phyloP scores from a whole-genome alignment of 768 basidiomycete genomes.

The Boletus barrowsii region DNA sequence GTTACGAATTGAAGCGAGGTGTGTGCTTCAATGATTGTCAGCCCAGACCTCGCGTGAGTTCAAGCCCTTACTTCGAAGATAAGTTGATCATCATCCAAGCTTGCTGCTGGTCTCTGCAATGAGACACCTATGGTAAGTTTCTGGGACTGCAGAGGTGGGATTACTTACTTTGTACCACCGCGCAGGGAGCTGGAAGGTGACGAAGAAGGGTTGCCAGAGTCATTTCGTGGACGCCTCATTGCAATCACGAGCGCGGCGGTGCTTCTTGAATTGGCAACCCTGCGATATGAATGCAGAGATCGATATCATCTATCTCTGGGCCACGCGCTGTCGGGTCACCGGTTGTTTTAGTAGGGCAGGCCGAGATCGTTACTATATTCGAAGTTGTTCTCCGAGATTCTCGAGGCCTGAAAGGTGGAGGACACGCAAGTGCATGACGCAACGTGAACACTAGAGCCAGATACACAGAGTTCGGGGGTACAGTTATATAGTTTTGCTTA shows the following conservation, averaged over 20 bases:
- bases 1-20: constrained; percentile 22
- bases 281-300: constrained; percentile 14
- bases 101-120: not conserved
- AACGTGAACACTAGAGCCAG: not conserved
- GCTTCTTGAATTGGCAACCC: constrained; percentile 23
- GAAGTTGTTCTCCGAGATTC: not conserved
- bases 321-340: not conserved
- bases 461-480: not conserved
- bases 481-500: not conserved
- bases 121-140: not conserved
- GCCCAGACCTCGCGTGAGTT: not conserved
- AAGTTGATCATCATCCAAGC: constrained; percentile 6
- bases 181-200: not conserved
- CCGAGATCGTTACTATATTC: not conserved
- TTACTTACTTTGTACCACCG: constrained; percentile 4
- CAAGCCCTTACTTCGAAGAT: constrained; percentile 2
- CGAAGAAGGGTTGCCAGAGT: constrained; percentile 8
- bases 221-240: constrained; percentile 19
- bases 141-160: not conserved
- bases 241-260: constrained; percentile 14
- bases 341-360: not conserved
- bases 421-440: not conserved
- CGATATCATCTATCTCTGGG: constrained; percentile 18
- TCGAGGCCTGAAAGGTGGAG: not conserved
- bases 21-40: constrained; percentile 8